A percentile compares a stretch with the other conserved stretches of the same genome.
Evolutionary conservation across 139 green algal genomes (phyloP).

Genomic region (Coelastrella sp.): DNA sequence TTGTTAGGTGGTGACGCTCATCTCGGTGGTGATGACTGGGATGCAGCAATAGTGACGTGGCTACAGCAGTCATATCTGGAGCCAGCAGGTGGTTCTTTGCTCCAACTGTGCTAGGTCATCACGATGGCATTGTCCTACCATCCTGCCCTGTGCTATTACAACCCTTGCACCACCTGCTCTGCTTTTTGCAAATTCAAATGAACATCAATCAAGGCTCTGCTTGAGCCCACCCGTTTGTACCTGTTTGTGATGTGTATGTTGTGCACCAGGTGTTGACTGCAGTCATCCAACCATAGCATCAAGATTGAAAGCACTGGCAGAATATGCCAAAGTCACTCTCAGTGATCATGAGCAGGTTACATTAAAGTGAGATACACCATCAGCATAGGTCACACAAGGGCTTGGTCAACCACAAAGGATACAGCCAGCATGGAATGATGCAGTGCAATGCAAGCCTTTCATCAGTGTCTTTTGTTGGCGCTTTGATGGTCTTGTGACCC

Average conservation of each 20-base stretch:
- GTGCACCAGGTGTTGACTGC: conserved; percentile 25
- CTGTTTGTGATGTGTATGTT: not conserved
- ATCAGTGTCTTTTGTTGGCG: too few relatives aligned
- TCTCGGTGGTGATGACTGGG: conserved; percentile 91
- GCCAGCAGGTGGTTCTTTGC: conserved; percentile 41
- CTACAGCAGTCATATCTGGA: conserved; percentile 68
- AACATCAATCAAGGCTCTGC: not conserved
- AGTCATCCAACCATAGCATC: conserved; percentile 68
- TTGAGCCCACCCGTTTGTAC: too few relatives aligned
- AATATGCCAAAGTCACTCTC: conserved; percentile 85
- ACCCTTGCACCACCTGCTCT: too few relatives aligned
- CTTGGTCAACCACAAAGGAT: not conserved
- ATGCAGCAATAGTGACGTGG: conserved; percentile 77
- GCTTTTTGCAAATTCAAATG: too few relatives aligned
- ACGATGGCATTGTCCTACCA: too few relatives aligned
- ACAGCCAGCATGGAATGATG: too few relatives aligned
- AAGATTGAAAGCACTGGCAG: conserved; percentile 74
- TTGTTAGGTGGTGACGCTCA: conserved; percentile 80
- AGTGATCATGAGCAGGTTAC: conserved; percentile 61
- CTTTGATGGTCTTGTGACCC: too few relatives aligned
- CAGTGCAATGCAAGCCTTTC: too few relatives aligned
- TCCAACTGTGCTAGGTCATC: too few relatives aligned
- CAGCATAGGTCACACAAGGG: too few relatives aligned
- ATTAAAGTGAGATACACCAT: conserved; percentile 52
- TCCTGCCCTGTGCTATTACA: too few relatives aligned